Evolutionary conservation across 306 rosid species (phyloP).

Genomic region (Trifolium repens): DNA sequence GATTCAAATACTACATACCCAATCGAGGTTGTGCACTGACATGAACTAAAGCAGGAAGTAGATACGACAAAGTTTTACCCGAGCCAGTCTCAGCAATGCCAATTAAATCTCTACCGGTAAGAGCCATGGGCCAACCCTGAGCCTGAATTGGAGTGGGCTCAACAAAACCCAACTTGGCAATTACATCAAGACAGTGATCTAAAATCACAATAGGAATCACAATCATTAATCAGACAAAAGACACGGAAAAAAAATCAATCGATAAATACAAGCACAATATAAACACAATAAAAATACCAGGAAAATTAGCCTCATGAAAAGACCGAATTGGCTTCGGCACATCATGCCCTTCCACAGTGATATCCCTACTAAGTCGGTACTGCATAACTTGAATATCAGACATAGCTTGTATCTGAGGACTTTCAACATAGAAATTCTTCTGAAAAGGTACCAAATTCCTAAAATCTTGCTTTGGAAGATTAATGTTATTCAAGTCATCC

Average conservation of each 20-base stretch:
- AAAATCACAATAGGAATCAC: slow-evolving; percentile 33
- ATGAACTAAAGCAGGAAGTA: slow-evolving; percentile 89
- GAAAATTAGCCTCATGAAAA: slow-evolving; percentile 80
- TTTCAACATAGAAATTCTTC: slow-evolving; percentile 79
- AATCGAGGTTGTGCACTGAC: slow-evolving; percentile 89
- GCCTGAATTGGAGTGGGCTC: slow-evolving; percentile 98
- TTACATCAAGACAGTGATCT: slow-evolving; percentile 86
- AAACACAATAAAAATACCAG: slow-evolving; percentile 58
- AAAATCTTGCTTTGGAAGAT: slow-evolving; percentile 84
- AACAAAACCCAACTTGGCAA: slow-evolving; percentile 87
- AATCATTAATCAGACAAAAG: slow-evolving; percentile 38
- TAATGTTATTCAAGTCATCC: slow-evolving; percentile 75
- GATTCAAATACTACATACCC: slow-evolving; percentile 56
- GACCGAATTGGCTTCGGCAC: slow-evolving; percentile 74
- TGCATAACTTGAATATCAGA: slow-evolving; percentile 68
- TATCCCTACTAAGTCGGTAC: slow-evolving; percentile 70
- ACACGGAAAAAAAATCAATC: slow-evolving; percentile 21
- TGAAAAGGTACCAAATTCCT: slow-evolving; percentile 82
- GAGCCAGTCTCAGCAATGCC: slow-evolving; percentile 99
- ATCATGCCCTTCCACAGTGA: slow-evolving; percentile 85
- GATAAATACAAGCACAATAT: slow-evolving; percentile 22
- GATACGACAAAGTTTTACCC: slow-evolving; percentile 90
- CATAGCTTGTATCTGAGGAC: slow-evolving; percentile 67
- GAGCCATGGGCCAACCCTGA: slow-evolving; percentile 99
- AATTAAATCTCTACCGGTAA: slow-evolving; percentile 89